These are phyloP conservation scores for Paracoccidioides brasiliensis DNA, from an alignment of 2,329 filamentous ascomycete genomes.

Conservation along the genomic window DNA sequence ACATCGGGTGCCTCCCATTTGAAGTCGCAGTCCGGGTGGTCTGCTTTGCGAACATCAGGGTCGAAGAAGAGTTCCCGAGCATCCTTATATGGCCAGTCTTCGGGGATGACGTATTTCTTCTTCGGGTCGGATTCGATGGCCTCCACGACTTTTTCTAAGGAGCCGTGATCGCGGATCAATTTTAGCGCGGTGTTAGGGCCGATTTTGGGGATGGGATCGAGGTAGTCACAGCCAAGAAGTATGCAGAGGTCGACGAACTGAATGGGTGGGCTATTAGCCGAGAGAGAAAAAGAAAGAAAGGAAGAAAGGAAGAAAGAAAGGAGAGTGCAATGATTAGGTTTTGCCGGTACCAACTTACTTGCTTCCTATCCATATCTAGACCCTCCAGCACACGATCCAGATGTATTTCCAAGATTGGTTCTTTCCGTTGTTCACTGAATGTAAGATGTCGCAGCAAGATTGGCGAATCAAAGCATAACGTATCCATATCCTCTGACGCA, in stretches of 20 bases:
- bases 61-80: slow-evolving; percentile 84
- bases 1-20: slow-evolving; percentile 94
- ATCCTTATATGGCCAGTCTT: slow-evolving; percentile 94
- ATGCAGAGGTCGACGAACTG: slow-evolving; percentile 98
- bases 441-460: slow-evolving; percentile 87
- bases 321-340: neutral
- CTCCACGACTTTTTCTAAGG: slow-evolving; percentile 76
- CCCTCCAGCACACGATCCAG: slow-evolving; percentile 77
- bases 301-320: neutral
- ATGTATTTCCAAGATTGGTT: slow-evolving; percentile 92
- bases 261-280: slow-evolving; percentile 4
- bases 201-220: slow-evolving; percentile 90
- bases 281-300: neutral
- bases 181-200: slow-evolving; percentile 86
- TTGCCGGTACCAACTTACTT: slow-evolving; percentile 40
- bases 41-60: slow-evolving; percentile 73
- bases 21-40: slow-evolving; percentile 83
- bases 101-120: slow-evolving; percentile 70
- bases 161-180: slow-evolving; percentile 82
- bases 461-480: slow-evolving; percentile 84
- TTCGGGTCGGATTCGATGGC: slow-evolving; percentile 62
- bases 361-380: slow-evolving; percentile 71
- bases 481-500: slow-evolving; percentile 98
- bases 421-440: slow-evolving; percentile 93
- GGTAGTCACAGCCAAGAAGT: slow-evolving; percentile 90